A percentile compares a stretch with the other conserved stretches of the same genome.
Evolutionary conservation across 305 asterid genomes (phyloP).

Genomic region (Fraxinus angustifolia): DNA sequence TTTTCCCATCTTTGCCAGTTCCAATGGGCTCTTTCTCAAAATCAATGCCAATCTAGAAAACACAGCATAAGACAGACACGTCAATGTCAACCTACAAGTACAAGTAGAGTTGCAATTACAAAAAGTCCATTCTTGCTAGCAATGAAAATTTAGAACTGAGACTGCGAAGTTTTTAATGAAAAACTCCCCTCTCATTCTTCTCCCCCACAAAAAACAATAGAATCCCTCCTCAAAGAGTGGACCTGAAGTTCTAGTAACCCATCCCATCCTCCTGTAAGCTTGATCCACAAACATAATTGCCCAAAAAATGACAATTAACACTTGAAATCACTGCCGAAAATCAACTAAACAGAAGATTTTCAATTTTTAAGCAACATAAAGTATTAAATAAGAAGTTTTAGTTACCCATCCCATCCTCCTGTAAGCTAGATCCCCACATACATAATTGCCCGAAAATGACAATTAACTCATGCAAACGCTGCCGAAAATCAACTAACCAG

Average conservation of each 20-base stretch:
- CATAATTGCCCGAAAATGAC: no score
- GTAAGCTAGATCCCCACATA: no score
- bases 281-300: not conserved
- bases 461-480: no score
- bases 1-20: slow-evolving; percentile 68
- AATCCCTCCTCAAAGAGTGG: not conserved
- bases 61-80: slow-evolving; percentile 5
- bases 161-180: not conserved
- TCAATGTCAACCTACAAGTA: no score
- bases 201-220: not conserved
- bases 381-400: no score
- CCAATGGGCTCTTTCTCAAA: slow-evolving; percentile 87
- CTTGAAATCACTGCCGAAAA: no score
- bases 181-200: not conserved
- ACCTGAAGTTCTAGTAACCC: not conserved
- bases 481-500: no score
- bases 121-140: not conserved
- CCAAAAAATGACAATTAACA: no score
- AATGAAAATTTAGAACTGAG: not conserved
- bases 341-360: no score
- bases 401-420: no score
- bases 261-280: not conserved
- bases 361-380: no score
- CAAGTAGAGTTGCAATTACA: not conserved
- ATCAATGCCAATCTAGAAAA: slow-evolving; percentile 72